phyloP scores from a whole-genome alignment of 768 basidiomycete species.

The Pleurotus eryngii region DNA sequence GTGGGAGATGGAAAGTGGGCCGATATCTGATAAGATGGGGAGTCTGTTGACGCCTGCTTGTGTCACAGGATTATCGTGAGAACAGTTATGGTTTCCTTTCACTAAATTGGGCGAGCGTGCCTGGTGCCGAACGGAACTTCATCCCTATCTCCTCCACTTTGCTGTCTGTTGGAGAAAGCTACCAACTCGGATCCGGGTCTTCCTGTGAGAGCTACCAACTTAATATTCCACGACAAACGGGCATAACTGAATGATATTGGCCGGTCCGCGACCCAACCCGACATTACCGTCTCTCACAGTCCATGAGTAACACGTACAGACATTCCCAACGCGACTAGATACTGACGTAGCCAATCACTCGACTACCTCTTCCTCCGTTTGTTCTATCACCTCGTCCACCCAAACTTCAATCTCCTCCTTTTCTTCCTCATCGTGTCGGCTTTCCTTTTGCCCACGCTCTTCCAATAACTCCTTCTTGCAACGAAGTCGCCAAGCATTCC shows the following conservation, averaged over 20 bases:
- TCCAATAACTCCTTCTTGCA: conserved; percentile 62
- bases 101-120: not conserved
- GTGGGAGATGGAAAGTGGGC: conserved; percentile 8
- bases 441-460: conserved; percentile 40
- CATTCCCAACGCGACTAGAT: not conserved
- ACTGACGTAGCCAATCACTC: conserved; percentile 25
- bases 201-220: not conserved
- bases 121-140: not conserved
- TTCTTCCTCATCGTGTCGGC: conserved; percentile 38
- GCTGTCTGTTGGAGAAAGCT: not conserved
- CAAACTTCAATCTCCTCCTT: conserved; percentile 93
- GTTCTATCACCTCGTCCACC: conserved; percentile 91
- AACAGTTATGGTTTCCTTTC: conserved; percentile 1
- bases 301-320: not conserved
- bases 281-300: conserved; percentile 1
- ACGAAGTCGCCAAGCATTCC: conserved; percentile 93
- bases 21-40: conserved; percentile 9
- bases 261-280: not conserved
- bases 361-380: conserved; percentile 78
- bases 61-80: not conserved
- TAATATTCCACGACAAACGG: not conserved
- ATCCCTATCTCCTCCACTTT: not conserved
- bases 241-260: not conserved
- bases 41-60: not conserved
- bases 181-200: not conserved